phyloP scores from a whole-genome alignment of 768 basidiomycete genomes.

The Neoboletus magnificus region DNA sequence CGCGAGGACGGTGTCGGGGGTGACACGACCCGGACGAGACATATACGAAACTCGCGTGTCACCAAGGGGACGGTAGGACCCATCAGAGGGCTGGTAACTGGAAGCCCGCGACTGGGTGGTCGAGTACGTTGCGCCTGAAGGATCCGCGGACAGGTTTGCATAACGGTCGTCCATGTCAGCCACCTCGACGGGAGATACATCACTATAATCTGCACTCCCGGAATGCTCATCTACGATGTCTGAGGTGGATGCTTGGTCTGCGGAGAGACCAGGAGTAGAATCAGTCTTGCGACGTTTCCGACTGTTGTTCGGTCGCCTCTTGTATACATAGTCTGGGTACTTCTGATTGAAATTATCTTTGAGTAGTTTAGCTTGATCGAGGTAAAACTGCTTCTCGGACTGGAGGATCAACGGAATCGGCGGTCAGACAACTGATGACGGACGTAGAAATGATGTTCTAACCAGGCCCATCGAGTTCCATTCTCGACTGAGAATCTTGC shows the following conservation, averaged over 20 bases:
- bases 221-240: conserved; percentile 35
- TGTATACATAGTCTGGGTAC: conserved; percentile 90
- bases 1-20: conserved; percentile 23
- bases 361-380: conserved; percentile 79
- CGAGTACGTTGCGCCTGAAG: conserved; percentile 12
- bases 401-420: conserved; percentile 26
- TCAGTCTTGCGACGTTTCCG: conserved; percentile 57
- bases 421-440: conserved; percentile 13
- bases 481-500: conserved; percentile 82
- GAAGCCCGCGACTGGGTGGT: conserved; percentile 15
- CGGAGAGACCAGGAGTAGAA: conserved; percentile 24
- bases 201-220: conserved; percentile 32
- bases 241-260: conserved; percentile 28
- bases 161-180: conserved; percentile 28
- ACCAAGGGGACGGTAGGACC: conserved; percentile 23
- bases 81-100: conserved; percentile 27
- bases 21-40: conserved; percentile 25
- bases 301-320: conserved; percentile 83
- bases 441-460: conserved; percentile 24
- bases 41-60: conserved; percentile 27
- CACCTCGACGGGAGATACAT: conserved; percentile 39
- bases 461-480: conserved; percentile 81
- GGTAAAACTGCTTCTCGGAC: conserved; percentile 84
- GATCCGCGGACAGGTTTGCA: conserved; percentile 21
- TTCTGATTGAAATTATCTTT: conserved; percentile 84